phyloP scores from a whole-genome alignment of 176 grass and related monocot species.

The Zizania latifolia region DNA sequence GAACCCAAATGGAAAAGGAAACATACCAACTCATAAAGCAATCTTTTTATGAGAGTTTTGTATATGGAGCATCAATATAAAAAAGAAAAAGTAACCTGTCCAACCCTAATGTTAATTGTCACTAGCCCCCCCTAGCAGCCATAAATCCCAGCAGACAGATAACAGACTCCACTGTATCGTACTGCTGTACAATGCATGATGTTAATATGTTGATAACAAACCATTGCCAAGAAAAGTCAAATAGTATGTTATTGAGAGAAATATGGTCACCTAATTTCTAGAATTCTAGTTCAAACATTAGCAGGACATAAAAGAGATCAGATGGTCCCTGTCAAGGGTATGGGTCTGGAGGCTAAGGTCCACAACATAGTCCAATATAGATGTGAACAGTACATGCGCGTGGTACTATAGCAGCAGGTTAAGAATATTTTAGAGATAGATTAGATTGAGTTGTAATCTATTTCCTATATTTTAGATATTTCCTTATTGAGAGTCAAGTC shows the following conservation, averaged over 20 bases:
- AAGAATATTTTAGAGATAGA: too few species aligned
- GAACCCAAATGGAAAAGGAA: neutral
- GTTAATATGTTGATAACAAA: neutral
- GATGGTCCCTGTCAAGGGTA: too few species aligned
- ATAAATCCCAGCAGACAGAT: conserved; percentile 10
- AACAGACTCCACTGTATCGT: neutral
- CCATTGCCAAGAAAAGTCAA: neutral
- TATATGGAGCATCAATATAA: conserved; percentile 18
- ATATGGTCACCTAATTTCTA: conserved; percentile 6
- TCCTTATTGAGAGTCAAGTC: too few species aligned
- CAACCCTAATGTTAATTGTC: neutral
- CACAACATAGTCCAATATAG: too few species aligned
- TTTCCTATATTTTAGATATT: too few species aligned
- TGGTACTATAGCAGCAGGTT: too few species aligned
- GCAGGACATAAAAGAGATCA: neutral
- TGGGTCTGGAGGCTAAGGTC: too few species aligned
- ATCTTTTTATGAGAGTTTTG: neutral
- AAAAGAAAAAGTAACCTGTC: neutral
- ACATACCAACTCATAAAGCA: neutral
- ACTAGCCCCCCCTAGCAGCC: neutral
- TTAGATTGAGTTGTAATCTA: too few species aligned
- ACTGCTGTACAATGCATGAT: neutral
- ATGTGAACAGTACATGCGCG: too few species aligned
- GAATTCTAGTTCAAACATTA: neutral
- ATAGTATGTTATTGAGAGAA: neutral